Evolutionary conservation across 306 rosid species (phyloP).

Genomic region (Herpetospermum pedunculosum): DNA sequence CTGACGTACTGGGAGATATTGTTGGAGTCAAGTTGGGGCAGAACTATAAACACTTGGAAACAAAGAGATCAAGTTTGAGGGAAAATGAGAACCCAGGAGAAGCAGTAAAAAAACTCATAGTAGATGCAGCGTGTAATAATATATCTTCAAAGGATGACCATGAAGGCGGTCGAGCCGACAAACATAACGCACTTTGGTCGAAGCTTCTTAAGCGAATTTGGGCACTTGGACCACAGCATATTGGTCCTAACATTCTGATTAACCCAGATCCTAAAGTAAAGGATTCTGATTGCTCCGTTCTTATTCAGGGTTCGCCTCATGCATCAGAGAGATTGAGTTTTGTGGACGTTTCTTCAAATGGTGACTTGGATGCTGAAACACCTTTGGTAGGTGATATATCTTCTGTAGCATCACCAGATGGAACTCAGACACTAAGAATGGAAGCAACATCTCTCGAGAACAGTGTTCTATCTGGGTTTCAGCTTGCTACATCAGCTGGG

Average conservation of each 20-base stretch:
- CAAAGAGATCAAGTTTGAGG: slow-evolving; percentile 21
- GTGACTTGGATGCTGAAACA: slow-evolving; percentile 11
- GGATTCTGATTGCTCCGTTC: slow-evolving; percentile 28
- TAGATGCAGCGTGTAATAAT: slow-evolving; percentile 55
- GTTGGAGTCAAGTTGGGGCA: slow-evolving; percentile 45
- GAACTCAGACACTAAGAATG: slow-evolving; percentile 20
- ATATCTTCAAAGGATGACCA: slow-evolving; percentile 32
- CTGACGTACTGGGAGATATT: slow-evolving; percentile 46
- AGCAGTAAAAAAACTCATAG: slow-evolving; percentile 41
- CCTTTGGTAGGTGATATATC: neutral
- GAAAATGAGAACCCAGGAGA: slow-evolving; percentile 41
- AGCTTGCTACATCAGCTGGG: slow-evolving; percentile 81
- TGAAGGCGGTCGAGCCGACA: slow-evolving; percentile 46
- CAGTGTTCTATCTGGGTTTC: slow-evolving; percentile 68
- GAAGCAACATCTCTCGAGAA: slow-evolving; percentile 67
- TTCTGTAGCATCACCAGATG: slow-evolving; percentile 28
- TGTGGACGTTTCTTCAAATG: slow-evolving; percentile 20
- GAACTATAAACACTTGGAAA: slow-evolving; percentile 30
- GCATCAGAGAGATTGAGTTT: slow-evolving; percentile 57
- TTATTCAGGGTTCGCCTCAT: slow-evolving; percentile 36
- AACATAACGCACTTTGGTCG: slow-evolving; percentile 49
- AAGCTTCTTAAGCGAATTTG: slow-evolving; percentile 68
- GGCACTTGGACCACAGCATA: slow-evolving; percentile 77
- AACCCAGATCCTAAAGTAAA: slow-evolving; percentile 44
- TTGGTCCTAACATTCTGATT: slow-evolving; percentile 67